phyloP scores from a whole-genome alignment of 2,329 filamentous ascomycete species.

The Aspergillus sp. region DNA sequence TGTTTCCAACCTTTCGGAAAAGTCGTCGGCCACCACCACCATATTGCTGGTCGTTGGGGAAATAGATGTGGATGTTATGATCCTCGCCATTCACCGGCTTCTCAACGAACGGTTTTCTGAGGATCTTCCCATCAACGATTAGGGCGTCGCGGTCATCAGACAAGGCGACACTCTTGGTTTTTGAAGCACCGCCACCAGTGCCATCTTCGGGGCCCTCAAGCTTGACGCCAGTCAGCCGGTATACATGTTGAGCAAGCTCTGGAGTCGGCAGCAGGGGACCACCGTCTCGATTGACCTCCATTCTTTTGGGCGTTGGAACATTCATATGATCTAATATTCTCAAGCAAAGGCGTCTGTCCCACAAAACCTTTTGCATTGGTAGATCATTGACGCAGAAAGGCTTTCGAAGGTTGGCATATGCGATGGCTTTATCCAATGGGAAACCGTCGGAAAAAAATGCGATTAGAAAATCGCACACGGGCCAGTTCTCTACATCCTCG shows the following conservation, averaged over 20 bases:
- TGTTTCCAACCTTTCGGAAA: constrained; percentile 97
- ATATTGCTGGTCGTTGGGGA: constrained; percentile 67
- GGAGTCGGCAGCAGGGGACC: constrained; percentile 75
- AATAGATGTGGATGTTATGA: constrained; percentile 98
- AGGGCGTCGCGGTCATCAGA: constrained; percentile 88
- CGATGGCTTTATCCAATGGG: constrained; percentile 92
- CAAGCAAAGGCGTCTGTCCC: constrained; percentile 90
- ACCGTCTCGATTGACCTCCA: constrained; percentile 92
- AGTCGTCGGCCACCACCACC: constrained; percentile 87
- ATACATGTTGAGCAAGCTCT: constrained; percentile 76
- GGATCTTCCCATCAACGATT: constrained; percentile 74
- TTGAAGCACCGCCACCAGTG: constrained; percentile 55
- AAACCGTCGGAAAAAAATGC: constrained; percentile 99
- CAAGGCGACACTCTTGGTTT: constrained; percentile 70
- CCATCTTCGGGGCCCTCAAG: constrained; percentile 70
- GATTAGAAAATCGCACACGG: constrained; percentile 91
- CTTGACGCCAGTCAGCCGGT: constrained; percentile 73
- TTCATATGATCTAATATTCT: constrained; percentile 83
- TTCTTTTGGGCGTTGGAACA: constrained; percentile 80
- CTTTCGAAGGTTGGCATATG: constrained; percentile 87
- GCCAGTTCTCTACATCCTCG: constrained; percentile 95
- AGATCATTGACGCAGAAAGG: constrained; percentile 98
- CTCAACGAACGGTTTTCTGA: constrained; percentile 95
- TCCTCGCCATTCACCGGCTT: constrained; percentile 98
- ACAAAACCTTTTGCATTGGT: constrained; percentile 94